Evolutionary conservation across 345 rosid species (phyloP).

Genomic region (Euphorbia peplus): DNA sequence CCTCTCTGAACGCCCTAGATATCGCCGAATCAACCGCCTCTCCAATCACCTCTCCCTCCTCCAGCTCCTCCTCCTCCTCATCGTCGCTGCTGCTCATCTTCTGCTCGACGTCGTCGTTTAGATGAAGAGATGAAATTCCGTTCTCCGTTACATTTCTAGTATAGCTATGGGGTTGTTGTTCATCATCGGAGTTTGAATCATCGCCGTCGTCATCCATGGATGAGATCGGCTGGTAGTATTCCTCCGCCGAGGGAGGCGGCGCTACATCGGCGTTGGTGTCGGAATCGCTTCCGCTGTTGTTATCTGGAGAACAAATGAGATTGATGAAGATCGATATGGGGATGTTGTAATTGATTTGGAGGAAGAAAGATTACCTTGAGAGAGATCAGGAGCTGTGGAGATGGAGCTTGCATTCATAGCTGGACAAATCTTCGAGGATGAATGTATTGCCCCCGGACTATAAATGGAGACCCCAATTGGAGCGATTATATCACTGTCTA

Average conservation of each 20-base stretch:
- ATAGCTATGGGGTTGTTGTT: conserved; percentile 14
- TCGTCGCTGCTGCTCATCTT: conserved; percentile 40
- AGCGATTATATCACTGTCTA: too few relatives aligned
- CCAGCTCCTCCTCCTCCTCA: conserved; percentile 34
- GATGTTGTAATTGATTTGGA: neutral
- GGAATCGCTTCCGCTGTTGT: conserved; percentile 57
- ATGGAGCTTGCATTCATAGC: conserved; percentile 12
- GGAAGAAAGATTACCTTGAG: neutral
- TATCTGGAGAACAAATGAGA: conserved; percentile 35
- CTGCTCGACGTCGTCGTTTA: conserved; percentile 39
- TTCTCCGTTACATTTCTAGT: conserved; percentile 27
- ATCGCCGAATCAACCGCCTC: conserved; percentile 42
- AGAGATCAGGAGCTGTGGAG: neutral
- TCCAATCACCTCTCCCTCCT: conserved; percentile 34
- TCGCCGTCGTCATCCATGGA: conserved; percentile 30
- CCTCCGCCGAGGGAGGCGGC: conserved; percentile 17
- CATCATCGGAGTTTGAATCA: conserved; percentile 33
- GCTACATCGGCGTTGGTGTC: conserved; percentile 50
- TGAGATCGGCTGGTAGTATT: conserved; percentile 87
- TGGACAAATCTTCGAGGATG: neutral
- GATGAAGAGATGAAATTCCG: conserved; percentile 48
- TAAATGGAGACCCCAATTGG: too few relatives aligned
- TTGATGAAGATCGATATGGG: neutral
- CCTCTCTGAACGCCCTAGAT: conserved; percentile 61
- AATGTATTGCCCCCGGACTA: too few relatives aligned